Percentiles rank a stretch among this genome's conserved stretches.
Conservation (phyloP, 1,139 yeast species). For the Blastobotrys illinoisensis region DNA sequence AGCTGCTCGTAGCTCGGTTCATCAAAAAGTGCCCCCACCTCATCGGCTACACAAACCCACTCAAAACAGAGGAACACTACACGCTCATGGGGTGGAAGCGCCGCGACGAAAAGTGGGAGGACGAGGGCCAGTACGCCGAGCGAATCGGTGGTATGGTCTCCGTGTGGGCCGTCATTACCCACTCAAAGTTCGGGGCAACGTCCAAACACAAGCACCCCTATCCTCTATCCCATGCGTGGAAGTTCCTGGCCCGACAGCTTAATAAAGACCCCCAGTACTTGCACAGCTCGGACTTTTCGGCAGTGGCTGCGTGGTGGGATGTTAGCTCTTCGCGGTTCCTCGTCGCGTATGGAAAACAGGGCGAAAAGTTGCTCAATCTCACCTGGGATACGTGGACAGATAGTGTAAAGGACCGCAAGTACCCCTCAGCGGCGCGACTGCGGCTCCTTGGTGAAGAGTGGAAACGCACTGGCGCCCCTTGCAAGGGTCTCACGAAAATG, state of each 20-base stretch:
- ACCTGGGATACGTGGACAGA: slow-evolving; percentile 48
- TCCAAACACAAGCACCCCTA: slow-evolving; percentile 42
- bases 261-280: slow-evolving; percentile 49
- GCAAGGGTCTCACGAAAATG: slow-evolving; percentile 23
- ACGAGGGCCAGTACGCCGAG: slow-evolving; percentile 69
- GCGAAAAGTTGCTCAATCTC: slow-evolving; percentile 49
- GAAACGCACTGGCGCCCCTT: slow-evolving; percentile 41
- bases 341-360: slow-evolving; percentile 63
- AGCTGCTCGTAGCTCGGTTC: slow-evolving; percentile 69
- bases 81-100: slow-evolving; percentile 80
- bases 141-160: slow-evolving; percentile 81
- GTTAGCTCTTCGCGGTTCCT: slow-evolving; percentile 57
- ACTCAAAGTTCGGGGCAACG: slow-evolving; percentile 28
- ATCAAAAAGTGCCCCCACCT: slow-evolving; percentile 87
- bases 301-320: slow-evolving; percentile 91
- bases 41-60: slow-evolving; percentile 69
- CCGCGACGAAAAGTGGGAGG: slow-evolving; percentile 62
- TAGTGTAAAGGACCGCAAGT: slow-evolving; percentile 44
- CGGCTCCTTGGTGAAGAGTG: slow-evolving; percentile 76
- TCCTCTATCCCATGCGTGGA: slow-evolving; percentile 58
- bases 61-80: slow-evolving; percentile 81
- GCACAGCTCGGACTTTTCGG: slow-evolving; percentile 64
- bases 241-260: slow-evolving; percentile 59
- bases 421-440: slow-evolving; percentile 75
- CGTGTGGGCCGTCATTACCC: slow-evolving; percentile 69